These are phyloP conservation scores for Stipa capillata DNA, from an alignment of 176 grass and related monocot species.

Conservation along the genomic window DNA sequence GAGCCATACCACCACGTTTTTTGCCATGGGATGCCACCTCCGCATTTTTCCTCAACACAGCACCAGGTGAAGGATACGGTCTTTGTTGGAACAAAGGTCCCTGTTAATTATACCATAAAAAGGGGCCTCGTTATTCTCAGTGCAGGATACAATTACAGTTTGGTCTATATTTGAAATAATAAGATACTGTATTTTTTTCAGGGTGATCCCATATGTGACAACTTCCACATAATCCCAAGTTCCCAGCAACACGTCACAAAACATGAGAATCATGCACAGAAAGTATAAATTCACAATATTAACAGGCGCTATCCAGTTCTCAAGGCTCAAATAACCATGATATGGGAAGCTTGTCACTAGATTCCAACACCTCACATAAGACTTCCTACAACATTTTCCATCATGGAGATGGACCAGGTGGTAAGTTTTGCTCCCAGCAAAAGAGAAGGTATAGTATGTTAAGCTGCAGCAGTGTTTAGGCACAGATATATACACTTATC, in stretches of 20 bases:
- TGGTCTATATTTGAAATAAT: not conserved
- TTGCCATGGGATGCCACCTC: conserved; percentile 73
- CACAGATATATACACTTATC: not conserved
- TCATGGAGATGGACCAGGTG: too few species aligned
- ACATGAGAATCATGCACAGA: not conserved
- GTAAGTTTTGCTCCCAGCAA: not conserved
- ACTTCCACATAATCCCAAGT: not conserved
- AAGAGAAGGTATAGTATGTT: not conserved
- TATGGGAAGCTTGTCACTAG: not conserved
- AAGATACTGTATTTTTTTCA: not conserved
- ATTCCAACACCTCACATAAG: not conserved
- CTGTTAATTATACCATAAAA: conserved; percentile 27
- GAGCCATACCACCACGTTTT: conserved; percentile 59
- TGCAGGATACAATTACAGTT: not conserved
- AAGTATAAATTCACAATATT: not conserved
- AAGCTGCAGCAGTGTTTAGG: not conserved
- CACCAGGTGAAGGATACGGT: conserved; percentile 88
- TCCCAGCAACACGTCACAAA: not conserved
- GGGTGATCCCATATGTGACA: not conserved
- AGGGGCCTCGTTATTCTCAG: not conserved
- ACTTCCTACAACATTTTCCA: too few species aligned
- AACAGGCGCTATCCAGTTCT: not conserved
- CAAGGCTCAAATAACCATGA: not conserved
- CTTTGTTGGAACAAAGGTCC: conserved; percentile 97
- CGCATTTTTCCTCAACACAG: conserved; percentile 80